A percentile compares a stretch with the other conserved stretches of the same genome.
These are phyloP conservation scores for Penicillium sclerotiorum DNA, from an alignment of 2,329 filamentous ascomycete species.

Conservation along the genomic window DNA sequence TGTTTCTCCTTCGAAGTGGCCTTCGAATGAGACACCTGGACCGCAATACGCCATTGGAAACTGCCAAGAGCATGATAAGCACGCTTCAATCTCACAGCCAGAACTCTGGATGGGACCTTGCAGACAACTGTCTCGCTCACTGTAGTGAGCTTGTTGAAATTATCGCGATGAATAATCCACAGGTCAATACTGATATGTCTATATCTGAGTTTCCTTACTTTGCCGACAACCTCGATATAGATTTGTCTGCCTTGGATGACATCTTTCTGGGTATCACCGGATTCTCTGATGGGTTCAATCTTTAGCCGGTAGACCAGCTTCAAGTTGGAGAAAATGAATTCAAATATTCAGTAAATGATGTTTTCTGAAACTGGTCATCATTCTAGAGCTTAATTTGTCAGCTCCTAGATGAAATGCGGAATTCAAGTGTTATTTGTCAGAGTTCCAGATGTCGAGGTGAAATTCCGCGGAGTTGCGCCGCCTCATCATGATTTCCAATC, in stretches of 20 bases:
- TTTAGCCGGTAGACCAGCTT: background rate
- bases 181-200: background rate
- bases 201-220: background rate
- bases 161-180: background rate
- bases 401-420: too few species aligned
- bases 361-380: too few species aligned
- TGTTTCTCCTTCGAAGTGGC: conserved; percentile 49
- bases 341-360: background rate
- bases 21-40: conserved; percentile 14
- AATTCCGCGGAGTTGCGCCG: too few species aligned
- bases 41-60: conserved; percentile 40
- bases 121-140: conserved; percentile 53
- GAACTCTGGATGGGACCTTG: conserved; percentile 53
- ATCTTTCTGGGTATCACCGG: background rate
- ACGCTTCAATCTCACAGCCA: conserved; percentile 46
- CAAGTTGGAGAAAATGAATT: background rate
- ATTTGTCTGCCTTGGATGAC: background rate
- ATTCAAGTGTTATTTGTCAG: too few species aligned
- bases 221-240: background rate
- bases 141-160: conserved; percentile 53
- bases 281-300: background rate
- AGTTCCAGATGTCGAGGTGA: too few species aligned
- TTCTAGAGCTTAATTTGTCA: too few species aligned
- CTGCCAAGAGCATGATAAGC: conserved; percentile 48
- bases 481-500: too few species aligned